Conservation (phyloP, 108 stramenopile species). For the Cyclotella choctawhatcheeana region DNA sequence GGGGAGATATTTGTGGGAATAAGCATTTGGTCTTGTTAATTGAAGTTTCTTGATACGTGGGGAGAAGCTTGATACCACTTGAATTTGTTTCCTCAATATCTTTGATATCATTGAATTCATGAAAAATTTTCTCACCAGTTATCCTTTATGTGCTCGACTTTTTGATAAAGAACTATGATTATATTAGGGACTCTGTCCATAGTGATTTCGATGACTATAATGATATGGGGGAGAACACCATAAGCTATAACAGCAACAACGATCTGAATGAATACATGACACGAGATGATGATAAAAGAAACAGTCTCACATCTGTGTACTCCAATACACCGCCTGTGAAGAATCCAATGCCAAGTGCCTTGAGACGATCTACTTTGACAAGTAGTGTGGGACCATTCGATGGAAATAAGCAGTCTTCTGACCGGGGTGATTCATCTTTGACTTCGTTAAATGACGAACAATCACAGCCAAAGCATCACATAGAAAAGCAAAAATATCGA, state of each 20-base stretch:
- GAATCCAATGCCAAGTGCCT: background rate
- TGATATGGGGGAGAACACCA: background rate
- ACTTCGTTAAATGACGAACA: conserved; percentile 3
- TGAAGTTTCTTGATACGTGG: no score
- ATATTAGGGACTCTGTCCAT: background rate
- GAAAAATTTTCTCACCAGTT: no score
- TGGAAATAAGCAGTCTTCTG: conserved; percentile 1
- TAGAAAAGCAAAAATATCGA: conserved; percentile 1
- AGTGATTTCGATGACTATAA: conserved; percentile 4
- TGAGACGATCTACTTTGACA: background rate
- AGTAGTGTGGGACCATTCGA: no score
- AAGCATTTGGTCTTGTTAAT: no score
- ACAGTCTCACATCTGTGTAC: background rate
- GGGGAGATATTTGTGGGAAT: no score
- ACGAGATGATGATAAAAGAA: background rate
- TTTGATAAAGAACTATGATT: conserved; percentile 8
- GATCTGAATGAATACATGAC: background rate
- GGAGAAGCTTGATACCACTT: no score
- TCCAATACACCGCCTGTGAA: background rate
- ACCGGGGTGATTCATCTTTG: background rate
- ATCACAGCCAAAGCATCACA: background rate
- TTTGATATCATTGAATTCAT: no score
- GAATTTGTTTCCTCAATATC: no score
- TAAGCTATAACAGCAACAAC: conserved; percentile 3
- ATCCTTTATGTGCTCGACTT: no score